phyloP scores from a whole-genome alignment of 2,329 filamentous ascomycete genomes.

The Aureobasidium sp. region DNA sequence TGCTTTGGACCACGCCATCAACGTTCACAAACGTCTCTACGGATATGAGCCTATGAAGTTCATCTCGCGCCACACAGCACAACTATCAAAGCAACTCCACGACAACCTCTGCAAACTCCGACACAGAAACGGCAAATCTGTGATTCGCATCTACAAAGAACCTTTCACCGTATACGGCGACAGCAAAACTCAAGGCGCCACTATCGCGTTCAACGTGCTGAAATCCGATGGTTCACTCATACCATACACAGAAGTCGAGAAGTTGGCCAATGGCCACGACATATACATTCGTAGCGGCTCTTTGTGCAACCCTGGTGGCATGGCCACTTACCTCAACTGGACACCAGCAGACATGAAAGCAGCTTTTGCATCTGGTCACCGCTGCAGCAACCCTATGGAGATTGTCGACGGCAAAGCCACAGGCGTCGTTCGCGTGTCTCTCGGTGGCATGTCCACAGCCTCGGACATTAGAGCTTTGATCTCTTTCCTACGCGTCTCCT shows the following conservation, averaged over 20 bases:
- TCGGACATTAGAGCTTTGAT: slow-evolving; percentile 66
- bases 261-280: slow-evolving; percentile 66
- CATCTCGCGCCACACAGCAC: slow-evolving; percentile 63
- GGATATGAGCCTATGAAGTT: slow-evolving; percentile 52
- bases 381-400: slow-evolving; percentile 77
- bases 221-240: slow-evolving; percentile 65
- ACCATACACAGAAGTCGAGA: slow-evolving; percentile 78
- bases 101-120: slow-evolving; percentile 49
- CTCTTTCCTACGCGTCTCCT: slow-evolving; percentile 26
- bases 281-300: slow-evolving; percentile 84
- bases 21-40: slow-evolving; percentile 61
- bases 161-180: slow-evolving; percentile 34
- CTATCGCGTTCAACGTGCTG: slow-evolving; percentile 74
- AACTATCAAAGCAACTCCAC: slow-evolving; percentile 53
- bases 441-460: slow-evolving; percentile 82
- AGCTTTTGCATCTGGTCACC: slow-evolving; percentile 77
- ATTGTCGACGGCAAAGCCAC: slow-evolving; percentile 78
- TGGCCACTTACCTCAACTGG: slow-evolving; percentile 64
- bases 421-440: slow-evolving; percentile 73
- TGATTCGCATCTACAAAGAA: slow-evolving; percentile 59
- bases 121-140: slow-evolving; percentile 59
- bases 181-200: slow-evolving; percentile 54
- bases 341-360: slow-evolving; percentile 72
- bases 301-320: slow-evolving; percentile 84
- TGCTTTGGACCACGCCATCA: slow-evolving; percentile 67